Evolutionary conservation across 768 basidiomycete genomes (phyloP), one percentile per base, ranked within the genome.

Genomic region (Rubroboletus satanas): DNA sequence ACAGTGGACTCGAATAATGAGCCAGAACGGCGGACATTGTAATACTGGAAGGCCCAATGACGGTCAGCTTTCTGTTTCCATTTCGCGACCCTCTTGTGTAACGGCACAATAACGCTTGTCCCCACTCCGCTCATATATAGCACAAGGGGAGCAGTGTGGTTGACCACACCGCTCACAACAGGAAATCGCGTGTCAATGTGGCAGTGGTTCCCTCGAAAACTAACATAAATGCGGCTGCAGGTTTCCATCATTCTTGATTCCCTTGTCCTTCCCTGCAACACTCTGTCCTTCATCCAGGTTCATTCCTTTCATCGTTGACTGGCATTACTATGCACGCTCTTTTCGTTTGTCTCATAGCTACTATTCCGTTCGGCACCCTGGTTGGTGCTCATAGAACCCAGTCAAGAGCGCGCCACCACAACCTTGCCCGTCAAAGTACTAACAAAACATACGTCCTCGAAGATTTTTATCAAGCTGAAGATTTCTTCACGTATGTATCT

Each of bases 401-500:
- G 21, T 47, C 57, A 11, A 59, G 61, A 44, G 68, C 73, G 52
- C 73, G 69, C 38, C 70, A 73, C 58, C 60, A 56, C 45, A 57
- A 63, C 35, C 12, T 65, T 31, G 56, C 61, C 32, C 71, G 66
- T 52, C 55, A 49, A 28, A 59, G 46, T 43, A 51, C 55, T 39
- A 71, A 56, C 55, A 64, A 62, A 42, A 63, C 66, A 10, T 81
- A 75, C 64, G 58, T 32, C 21, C 55, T 80, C 32, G 46, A 70
- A 18, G 75, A 79, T 58, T 64, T 71, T 43, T 79, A 73, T 58
- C 67, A 74, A 44, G 85, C 83, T 10, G 61, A 83, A 9, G 77
- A 74, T 48, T 88, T 90, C 71, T 73, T 88, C 54, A 74, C 80
- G 87, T 88, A 62, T 44, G 72, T 75, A 18, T 32, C 48, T 23